Base-by-base conservation (phyloP, 2,329 filamentous ascomycete genomes). In the Scorias spongiosa region DNA sequence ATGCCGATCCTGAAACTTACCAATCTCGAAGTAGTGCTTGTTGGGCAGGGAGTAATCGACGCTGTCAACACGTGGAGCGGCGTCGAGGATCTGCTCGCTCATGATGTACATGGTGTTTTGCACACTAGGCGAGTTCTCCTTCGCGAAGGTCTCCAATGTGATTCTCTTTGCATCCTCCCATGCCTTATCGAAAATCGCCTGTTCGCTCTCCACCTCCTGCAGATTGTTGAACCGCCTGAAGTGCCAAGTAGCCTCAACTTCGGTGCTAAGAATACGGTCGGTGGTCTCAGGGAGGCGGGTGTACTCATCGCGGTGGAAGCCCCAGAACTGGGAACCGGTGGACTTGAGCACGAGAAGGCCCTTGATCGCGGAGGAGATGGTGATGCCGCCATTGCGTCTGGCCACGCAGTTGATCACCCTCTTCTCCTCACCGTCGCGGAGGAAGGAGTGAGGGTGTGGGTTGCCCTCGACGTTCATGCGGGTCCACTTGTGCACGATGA, bases 51-150 rank as follows among this genome's bases (percentile, higher is more conserved):
- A 72, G 62, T 95, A 96, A 55, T 81, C 76, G 37, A 91, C 84
- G 17, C 73, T 71, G 39, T 81, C 75, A 17, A 87, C 75, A 50
- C 80, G 70, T 11, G 86, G 81, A 18, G 80, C 83, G 17, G 72
- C 76, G 8, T 75, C 81, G 43, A 98, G 71, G 53, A 98, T 94
- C 63, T 81, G 71, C 63, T 89, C 82, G 55, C 76, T 80, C 89
- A 98, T 98, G 71, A 95, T 93, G 71, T 95, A 98, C 91, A 98
- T 96, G 48, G 89, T 96, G 56, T 80, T 81, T 68, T 98, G 91
- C 18, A 98, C 91, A 56, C 85, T 93, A 40, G 91, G 84, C 57
- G 85, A 93, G 59, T 87, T 73, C 58, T 98, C 88, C 58, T 81
- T 76, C 37, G 91, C 89, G 58, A 98, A 98, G 0, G 80, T 84